Percentiles rank a stretch among this genome's conserved stretches.
These are phyloP conservation scores for Penicillium silybi DNA, from an alignment of 495 filamentous ascomycete genomes.

Conservation along the genomic window DNA sequence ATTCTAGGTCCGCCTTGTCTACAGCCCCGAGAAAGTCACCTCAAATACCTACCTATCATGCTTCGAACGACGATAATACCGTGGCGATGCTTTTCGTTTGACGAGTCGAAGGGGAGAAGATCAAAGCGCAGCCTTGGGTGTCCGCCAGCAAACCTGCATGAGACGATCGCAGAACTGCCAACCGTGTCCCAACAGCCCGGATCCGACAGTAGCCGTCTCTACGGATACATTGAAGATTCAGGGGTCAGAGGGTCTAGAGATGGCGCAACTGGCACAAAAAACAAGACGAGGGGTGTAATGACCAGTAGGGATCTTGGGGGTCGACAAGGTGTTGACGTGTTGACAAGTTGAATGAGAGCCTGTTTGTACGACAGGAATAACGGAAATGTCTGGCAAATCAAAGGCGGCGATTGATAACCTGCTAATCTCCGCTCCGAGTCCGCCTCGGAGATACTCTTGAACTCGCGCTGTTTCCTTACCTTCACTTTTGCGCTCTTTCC, in stretches of 20 bases:
- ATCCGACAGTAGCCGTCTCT: neutral
- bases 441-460: constrained; percentile 3
- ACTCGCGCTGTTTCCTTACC: neutral
- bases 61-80: neutral
- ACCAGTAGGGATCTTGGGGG: neutral
- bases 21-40: neutral
- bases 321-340: neutral
- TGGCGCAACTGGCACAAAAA: neutral
- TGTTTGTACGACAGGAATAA: neutral
- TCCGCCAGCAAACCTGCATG: neutral
- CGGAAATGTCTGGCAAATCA: neutral
- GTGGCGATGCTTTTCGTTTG: neutral
- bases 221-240: neutral
- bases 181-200: too few species aligned
- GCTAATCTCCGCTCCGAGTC: constrained; percentile 13
- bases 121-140: neutral
- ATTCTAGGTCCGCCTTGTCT: neutral
- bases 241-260: neutral
- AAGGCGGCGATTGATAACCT: constrained; percentile 4
- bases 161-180: neutral
- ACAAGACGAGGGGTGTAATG: neutral
- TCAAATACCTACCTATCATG: neutral
- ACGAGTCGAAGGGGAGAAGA: neutral
- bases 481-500: neutral
- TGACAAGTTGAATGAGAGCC: neutral